Base-by-base conservation (phyloP, 371 early-diverging fungal genomes). In the Saksenaea vasiformis region DNA sequence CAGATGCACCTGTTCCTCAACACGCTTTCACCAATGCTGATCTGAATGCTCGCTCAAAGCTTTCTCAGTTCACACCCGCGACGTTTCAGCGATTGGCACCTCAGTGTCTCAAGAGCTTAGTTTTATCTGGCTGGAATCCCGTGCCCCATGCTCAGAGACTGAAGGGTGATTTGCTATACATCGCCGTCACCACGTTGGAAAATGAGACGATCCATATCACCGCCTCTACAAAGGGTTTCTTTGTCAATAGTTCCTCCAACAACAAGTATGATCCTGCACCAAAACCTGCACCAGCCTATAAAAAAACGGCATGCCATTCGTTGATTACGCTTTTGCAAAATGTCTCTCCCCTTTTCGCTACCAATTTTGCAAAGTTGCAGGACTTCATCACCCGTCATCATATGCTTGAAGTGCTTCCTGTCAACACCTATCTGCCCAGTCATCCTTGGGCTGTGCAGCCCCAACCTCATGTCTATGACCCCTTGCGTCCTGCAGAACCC, bases 51-150 rank as follows among this genome's bases (percentile, higher is more conserved):
- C 67, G 63, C 15, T 69, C 77, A 14, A 72, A 84, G 28, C 82
- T 92, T 9, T 76, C 83, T 28, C 82, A 82, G 11, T 84, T 89
- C 43, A 78, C 85, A 4, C 87, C 90, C 27, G 70, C 68, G 27
- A 70, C 73, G 10, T 84, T 91, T 44, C 73, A 83, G 56, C 71
- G 84, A 39, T 61, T 72, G 14, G 80, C 83, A 13, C 87, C 90
- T 13, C 83, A 85, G 68, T 93, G 93, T 54, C 68, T 97, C 65
- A 90, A 89, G 67, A 84, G 85, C 64, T 68, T 97, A 55, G 63
- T 86, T 13, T 72, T 94, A 31, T 96, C 96, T 57, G 88, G 91
- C 17, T 96, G 96, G 96, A 96, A 95, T 72, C 95, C 96, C 26
- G 93, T 94, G 3, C 92, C 95, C 13, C 89, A 87, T 54, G 69